Base-by-base conservation (phyloP, 2,329 filamentous ascomycete species). In the Saccharata proteae region DNA sequence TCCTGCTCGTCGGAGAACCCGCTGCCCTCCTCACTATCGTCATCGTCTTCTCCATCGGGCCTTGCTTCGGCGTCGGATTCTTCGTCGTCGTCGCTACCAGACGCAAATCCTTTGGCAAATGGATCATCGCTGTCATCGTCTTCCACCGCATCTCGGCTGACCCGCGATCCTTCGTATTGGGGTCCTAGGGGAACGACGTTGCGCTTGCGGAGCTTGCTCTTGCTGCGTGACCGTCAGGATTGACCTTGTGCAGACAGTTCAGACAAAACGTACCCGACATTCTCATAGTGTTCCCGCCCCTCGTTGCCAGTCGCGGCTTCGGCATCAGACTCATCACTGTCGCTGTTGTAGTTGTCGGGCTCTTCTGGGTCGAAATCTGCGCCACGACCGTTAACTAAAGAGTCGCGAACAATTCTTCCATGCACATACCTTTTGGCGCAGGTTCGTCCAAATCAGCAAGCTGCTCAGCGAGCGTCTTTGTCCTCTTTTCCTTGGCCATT, bases 261-360 rank as follows among this genome's bases (percentile, higher is more conserved):
- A 7, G 12, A 4, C 7, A 16, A 28, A 29, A 40, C 35, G 9
- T 61, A 79, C 67, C 77, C 80, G 18, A 93, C 82, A 31, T 69
- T 58, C 25, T 80, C 70, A 51, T 96, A 96, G 52, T 96, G 88
- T 46, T 93, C 88, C 18, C 86, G 80, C 13, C 80, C 84, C 8
- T 67, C 65, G 38, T 70, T 11, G 19, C 10, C 11, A 25, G 26
- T 22, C 4, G 58, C 58, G 14, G 55, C 57, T 4, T 55, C 65
- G 26, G 66, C 71, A 30, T 62, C 68, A 10, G 56, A 64, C 25
- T 70, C 71, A 34, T 69, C 69, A 34, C 65, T 68, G n/a, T 65
- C 66, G 39, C 58, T 56, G 11, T 66, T 65, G 12, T 61, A 62
- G 38, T 74, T 71, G 42, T 71, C 61, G 32, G 69, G 58, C 34